A percentile compares a stretch with the other conserved stretches of the same genome.
Conservation (phyloP, 257 asterid genomes). For the Cruciata laevipes region DNA sequence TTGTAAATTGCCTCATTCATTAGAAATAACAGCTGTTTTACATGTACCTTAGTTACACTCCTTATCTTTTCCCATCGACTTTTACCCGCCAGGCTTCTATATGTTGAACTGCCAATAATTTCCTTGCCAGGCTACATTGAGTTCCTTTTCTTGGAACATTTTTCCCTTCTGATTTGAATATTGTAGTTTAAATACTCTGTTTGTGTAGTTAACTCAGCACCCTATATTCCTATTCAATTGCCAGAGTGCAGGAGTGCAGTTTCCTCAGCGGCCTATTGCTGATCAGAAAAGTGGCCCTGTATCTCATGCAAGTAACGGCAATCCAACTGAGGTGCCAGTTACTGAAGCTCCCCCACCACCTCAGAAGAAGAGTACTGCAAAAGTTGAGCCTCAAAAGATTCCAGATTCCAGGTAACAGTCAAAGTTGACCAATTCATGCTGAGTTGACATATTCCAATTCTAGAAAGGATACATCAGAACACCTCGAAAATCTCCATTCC, state of each 20-base stretch:
- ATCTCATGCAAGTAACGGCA: constrained; percentile 29
- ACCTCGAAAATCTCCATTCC: not conserved
- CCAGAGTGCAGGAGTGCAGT: constrained; percentile 93
- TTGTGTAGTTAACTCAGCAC: not conserved
- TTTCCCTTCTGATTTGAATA: not conserved
- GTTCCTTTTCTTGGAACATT: not conserved
- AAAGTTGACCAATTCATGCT: not conserved
- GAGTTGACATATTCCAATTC: not conserved
- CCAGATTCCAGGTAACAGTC: constrained; percentile 62
- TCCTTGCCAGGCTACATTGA: not conserved
- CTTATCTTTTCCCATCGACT: not conserved
- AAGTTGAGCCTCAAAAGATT: constrained; percentile 36
- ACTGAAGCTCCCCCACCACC: constrained; percentile 41
- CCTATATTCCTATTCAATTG: constrained; percentile 10
- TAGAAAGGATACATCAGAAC: not conserved
- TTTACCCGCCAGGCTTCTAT: not conserved
- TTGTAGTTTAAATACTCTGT: not conserved
- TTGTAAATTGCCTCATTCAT: not conserved
- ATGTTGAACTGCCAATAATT: not conserved
- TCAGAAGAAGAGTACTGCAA: constrained; percentile 35
- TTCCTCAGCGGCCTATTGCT: constrained; percentile 57
- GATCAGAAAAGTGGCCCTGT: constrained; percentile 36
- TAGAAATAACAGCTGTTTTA: not conserved
- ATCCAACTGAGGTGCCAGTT: constrained; percentile 31
- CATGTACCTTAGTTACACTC: too few relatives aligned